These are phyloP conservation scores for Claviceps fusiformis DNA, from an alignment of 2,329 filamentous ascomycete species.

Conservation along the genomic window DNA sequence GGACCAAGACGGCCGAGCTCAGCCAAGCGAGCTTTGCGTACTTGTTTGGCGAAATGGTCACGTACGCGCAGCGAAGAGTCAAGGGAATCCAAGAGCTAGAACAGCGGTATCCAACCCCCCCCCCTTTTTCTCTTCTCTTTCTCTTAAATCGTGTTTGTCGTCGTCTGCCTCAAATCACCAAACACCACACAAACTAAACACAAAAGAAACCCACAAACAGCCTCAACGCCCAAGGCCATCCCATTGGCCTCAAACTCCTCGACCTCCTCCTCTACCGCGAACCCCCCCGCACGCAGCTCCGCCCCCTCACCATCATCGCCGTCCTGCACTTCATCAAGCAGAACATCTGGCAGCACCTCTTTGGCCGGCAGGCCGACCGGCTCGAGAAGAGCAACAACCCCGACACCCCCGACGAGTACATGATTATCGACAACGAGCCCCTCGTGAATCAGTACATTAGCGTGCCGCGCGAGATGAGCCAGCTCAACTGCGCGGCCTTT, in stretches of 20 bases:
- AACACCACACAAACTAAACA: too few species aligned
- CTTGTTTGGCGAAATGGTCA: conserved; percentile 92
- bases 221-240: conserved; percentile 82
- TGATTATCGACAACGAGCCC: conserved; percentile 98
- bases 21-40: conserved; percentile 93
- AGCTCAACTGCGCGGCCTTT: conserved; percentile 91
- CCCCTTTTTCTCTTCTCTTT: not conserved
- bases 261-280: conserved; percentile 87
- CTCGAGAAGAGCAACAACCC: conserved; percentile 78
- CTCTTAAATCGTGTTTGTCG: not conserved
- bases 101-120: conserved; percentile 47
- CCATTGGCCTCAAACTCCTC: conserved; percentile 84
- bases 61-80: conserved; percentile 80
- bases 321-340: conserved; percentile 94
- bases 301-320: conserved; percentile 77
- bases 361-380: conserved; percentile 78
- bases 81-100: conserved; percentile 90
- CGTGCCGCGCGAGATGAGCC: conserved; percentile 88
- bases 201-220: conserved; percentile 27
- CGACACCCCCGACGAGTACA: conserved; percentile 84
- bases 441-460: conserved; percentile 89
- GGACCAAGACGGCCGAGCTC: conserved; percentile 74
- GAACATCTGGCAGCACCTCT: conserved; percentile 82
- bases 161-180: not conserved
- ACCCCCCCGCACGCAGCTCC: conserved; percentile 52